Conservation (phyloP, 129 eudicot genomes). For the Chrysanthemum seticuspe region DNA sequence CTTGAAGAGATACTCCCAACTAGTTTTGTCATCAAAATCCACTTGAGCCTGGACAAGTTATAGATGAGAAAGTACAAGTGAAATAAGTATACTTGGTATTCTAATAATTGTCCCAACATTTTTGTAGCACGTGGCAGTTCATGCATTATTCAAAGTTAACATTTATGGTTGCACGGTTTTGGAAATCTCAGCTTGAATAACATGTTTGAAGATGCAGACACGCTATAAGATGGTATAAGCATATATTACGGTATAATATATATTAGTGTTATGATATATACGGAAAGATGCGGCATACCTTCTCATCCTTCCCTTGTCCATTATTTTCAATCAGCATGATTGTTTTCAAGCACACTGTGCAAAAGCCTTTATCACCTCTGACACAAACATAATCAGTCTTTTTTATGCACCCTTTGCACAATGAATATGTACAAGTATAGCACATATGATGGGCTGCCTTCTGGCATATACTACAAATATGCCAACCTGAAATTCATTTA, state of each 20-base stretch:
- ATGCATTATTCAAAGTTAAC: not conserved
- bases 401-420: conserved; percentile 86
- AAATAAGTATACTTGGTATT: no score
- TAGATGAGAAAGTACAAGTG: conserved; percentile 29
- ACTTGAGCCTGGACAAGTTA: conserved; percentile 59
- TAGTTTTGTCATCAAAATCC: conserved; percentile 90
- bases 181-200: conserved; percentile 19
- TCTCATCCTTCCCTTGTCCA: conserved; percentile 35
- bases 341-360: conserved; percentile 79
- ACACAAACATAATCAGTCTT: conserved; percentile 71
- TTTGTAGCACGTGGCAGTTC: not conserved
- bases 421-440: conserved; percentile 87
- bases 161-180: conserved; percentile 10
- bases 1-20: conserved; percentile 99
- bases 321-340: conserved; percentile 80
- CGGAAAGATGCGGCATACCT: conserved; percentile 43
- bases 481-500: conserved; percentile 84
- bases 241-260: not conserved
- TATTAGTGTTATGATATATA: no score
- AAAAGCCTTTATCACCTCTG: conserved; percentile 93
- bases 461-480: conserved; percentile 83
- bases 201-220: not conserved
- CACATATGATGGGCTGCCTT: conserved; percentile 84
- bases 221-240: not conserved
- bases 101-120: no score